These are phyloP conservation scores for Cyclotella kingstonii DNA, from an alignment of 108 stramenopile genomes.

Conservation along the genomic window DNA sequence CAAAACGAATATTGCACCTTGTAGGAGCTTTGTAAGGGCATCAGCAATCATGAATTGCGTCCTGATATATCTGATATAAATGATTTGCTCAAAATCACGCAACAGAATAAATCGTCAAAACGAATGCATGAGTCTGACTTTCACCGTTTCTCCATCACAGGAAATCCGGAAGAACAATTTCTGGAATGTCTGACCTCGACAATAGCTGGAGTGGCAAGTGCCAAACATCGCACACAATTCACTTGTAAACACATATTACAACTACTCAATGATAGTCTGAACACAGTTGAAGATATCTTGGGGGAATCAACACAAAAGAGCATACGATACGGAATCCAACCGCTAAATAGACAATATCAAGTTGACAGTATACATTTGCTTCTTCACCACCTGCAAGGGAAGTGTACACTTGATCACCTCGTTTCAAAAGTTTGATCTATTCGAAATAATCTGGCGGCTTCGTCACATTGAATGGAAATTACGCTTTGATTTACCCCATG, in stretches of 20 bases:
- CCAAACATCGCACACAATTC: slow-evolving; percentile 4
- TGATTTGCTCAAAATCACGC: no score
- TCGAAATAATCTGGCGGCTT: background rate
- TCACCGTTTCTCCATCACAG: no score
- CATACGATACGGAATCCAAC: slow-evolving; percentile 12
- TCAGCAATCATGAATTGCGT: no score
- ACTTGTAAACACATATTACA: slow-evolving; percentile 16
- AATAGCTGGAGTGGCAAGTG: background rate
- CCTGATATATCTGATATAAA: no score
- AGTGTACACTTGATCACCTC: slow-evolving; percentile 1
- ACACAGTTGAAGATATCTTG: slow-evolving; percentile 19
- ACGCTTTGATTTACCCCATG: slow-evolving; percentile 5
- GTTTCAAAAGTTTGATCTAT: background rate
- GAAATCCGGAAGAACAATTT: background rate
- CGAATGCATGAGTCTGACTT: background rate
- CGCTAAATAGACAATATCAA: slow-evolving; percentile 12
- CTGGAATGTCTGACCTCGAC: background rate
- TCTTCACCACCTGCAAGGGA: background rate
- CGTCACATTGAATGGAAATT: background rate
- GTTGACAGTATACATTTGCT: slow-evolving; percentile 26
- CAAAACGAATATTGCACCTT: no score
- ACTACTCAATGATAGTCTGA: slow-evolving; percentile 14
- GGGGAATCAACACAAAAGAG: slow-evolving; percentile 36
- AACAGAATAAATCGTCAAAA: no score
- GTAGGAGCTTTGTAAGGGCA: no score